Percentiles rank a stretch among this genome's conserved stretches.
Conservation (phyloP, 2,329 filamentous ascomycete genomes). For the Phaeosphaeria sp. region DNA sequence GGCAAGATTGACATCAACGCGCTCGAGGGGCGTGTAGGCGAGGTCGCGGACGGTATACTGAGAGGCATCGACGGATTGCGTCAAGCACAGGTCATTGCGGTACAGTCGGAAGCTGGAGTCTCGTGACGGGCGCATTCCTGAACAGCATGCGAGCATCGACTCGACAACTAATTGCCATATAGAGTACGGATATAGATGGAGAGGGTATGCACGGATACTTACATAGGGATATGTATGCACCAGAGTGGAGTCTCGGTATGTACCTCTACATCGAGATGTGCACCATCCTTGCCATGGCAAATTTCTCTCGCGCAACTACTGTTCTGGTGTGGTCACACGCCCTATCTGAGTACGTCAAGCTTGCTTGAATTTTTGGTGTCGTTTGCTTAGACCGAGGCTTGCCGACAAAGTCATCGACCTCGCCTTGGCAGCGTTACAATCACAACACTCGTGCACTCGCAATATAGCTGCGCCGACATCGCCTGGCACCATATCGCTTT, state of each 20-base stretch:
- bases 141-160: not conserved
- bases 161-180: conserved; percentile 7
- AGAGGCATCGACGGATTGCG: conserved; percentile 38
- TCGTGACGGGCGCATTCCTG: conserved; percentile 7
- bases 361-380: conserved; percentile 14
- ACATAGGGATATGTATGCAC: conserved; percentile 15
- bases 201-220: conserved; percentile 28
- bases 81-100: conserved; percentile 7
- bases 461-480: conserved; percentile 5
- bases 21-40: conserved; percentile 69
- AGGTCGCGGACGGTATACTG: conserved; percentile 45
- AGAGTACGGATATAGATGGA: conserved; percentile 35
- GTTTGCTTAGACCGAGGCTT: conserved; percentile 27
- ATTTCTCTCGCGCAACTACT: conserved; percentile 22
- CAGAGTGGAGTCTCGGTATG: conserved; percentile 10
- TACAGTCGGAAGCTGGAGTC: conserved; percentile 1
- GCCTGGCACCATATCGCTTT: conserved; percentile 1
- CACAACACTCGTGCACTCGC: not conserved
- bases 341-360: conserved; percentile 14
- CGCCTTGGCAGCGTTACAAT: not conserved
- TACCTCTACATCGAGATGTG: conserved; percentile 6
- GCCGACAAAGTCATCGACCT: conserved; percentile 11
- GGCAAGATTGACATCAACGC: conserved; percentile 67
- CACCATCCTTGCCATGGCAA: conserved; percentile 16
- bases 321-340: conserved; percentile 25